These are phyloP conservation scores for Trypanosoma avium DNA, from an alignment of 208 protist species.

Conservation along the genomic window DNA sequence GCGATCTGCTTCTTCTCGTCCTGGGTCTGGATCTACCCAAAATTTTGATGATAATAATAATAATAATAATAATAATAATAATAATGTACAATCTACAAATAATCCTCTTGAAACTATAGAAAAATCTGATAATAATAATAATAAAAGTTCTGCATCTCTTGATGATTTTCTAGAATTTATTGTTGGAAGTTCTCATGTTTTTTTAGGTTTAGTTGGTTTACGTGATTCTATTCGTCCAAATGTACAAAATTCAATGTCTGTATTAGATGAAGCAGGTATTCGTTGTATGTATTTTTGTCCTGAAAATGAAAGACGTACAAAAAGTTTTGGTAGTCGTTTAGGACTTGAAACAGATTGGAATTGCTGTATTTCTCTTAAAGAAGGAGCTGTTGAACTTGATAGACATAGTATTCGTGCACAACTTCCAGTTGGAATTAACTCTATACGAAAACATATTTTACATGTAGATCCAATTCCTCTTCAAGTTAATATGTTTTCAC, in stretches of 20 bases:
- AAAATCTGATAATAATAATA: background rate
- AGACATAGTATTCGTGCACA: conserved; percentile 88
- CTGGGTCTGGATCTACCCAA: too few relatives aligned
- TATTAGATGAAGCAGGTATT: conserved; percentile 89
- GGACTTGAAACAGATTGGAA: conserved; percentile 96
- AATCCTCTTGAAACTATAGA: too few relatives aligned
- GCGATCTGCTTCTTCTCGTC: too few relatives aligned
- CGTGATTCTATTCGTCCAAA: conserved; percentile 84
- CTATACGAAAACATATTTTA: conserved; percentile 91
- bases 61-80: conserved; percentile 4
- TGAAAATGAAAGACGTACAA: conserved; percentile 84
- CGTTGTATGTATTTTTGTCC: conserved; percentile 93
- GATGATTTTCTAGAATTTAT: conserved; percentile 30
- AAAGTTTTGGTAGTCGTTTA: conserved; percentile 89
- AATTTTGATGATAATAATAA: background rate
- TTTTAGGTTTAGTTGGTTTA: conserved; percentile 88
- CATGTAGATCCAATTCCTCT: conserved; percentile 94
- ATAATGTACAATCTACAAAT: background rate
- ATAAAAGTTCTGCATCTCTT: conserved; percentile 38
- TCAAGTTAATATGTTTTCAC: conserved; percentile 94
- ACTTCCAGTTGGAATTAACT: conserved; percentile 92
- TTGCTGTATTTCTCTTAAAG: conserved; percentile 93
- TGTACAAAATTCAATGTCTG: conserved; percentile 68
- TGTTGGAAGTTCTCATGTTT: conserved; percentile 70
- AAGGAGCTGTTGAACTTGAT: conserved; percentile 81